These are phyloP conservation scores for Chrysoporthe austroafricana DNA, from an alignment of 2,329 filamentous ascomycete genomes.

Conservation along the genomic window DNA sequence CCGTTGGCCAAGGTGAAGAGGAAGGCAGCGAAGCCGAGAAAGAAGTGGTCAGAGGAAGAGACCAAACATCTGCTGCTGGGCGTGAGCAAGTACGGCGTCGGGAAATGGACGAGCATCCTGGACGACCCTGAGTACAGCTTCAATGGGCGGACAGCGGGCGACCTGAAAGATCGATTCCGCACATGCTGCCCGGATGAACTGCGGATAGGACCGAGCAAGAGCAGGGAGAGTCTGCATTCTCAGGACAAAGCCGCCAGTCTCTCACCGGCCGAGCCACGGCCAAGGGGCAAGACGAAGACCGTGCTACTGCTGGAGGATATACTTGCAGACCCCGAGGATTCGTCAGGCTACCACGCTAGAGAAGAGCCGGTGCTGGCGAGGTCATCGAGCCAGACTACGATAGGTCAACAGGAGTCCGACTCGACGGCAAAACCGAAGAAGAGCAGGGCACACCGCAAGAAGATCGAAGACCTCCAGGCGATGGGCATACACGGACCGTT, in stretches of 20 bases:
- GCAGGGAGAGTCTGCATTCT: conserved; percentile 23
- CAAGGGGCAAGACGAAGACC: conserved; percentile 48
- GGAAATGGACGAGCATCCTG: conserved; percentile 67
- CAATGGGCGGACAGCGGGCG: conserved; percentile 63
- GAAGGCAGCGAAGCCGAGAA: conserved; percentile 59
- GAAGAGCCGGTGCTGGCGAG: conserved; percentile 16
- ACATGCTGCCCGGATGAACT: conserved; percentile 68
- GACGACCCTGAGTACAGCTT: conserved; percentile 65
- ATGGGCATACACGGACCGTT: conserved; percentile 67
- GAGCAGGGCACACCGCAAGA: conserved; percentile 47
- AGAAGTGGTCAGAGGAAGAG: conserved; percentile 68
- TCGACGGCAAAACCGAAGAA: conserved; percentile 43
- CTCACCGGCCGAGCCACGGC: conserved; percentile 18
- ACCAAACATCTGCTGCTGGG: conserved; percentile 65
- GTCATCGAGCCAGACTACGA: conserved; percentile 22
- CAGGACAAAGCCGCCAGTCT: conserved; percentile 22
- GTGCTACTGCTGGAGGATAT: conserved; percentile 60
- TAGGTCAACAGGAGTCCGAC: conserved; percentile 36
- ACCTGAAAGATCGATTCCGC: conserved; percentile 68
- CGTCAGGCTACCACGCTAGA: conserved; percentile 26
- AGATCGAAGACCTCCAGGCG: conserved; percentile 47
- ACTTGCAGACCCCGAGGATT: conserved; percentile 52
- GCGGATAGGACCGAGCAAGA: conserved; percentile 44
- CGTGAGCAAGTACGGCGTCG: conserved; percentile 65
- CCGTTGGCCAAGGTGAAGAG: conserved; percentile 50